Base-by-base conservation (phyloP, 2,329 filamentous ascomycete species). In the Cercospora nicotianae region DNA sequence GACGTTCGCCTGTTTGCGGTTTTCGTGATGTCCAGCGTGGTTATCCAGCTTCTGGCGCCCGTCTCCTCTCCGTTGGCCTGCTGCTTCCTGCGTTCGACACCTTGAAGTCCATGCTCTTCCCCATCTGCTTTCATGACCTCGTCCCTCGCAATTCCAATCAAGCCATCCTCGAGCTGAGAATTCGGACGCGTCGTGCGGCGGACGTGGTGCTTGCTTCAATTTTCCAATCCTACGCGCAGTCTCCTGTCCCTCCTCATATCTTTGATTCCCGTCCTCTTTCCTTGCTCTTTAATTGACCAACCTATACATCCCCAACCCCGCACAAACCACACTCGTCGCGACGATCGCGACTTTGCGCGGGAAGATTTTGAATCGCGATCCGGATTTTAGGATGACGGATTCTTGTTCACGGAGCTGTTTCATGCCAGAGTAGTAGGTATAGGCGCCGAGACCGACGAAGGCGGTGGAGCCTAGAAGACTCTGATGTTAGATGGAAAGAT, bases 401-500 rank as follows among this genome's bases (percentile, higher is more conserved):
- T 80, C 73, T 39, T 81, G 78, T 51, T 80, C 72, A 10, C 74
- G 75, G 26, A 84, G 76, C 64, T 84, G 82, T 16, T 77, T 75
- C 73, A 81, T 81, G 5, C 82, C 82, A 2, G 81, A 82, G 39
- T 79, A 72, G 73, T 83, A 83, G 5, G 79, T 81, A 75, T 82
- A 84, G 26, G 79, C 77, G 64, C 83, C 83, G 59, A 84, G 79
- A 33, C 81, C 81, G 45, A 81, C 75, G 73, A 84, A 84, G 0
- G 78, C 82, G 55, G 77, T 78, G 59, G 77, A 81, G 58, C 82
- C 82, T 83, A 67, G 5, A n/a, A 39, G 3, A 1, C 3, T 2
- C 3, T n/a, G 0, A 8, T n/a, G 20, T 51, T 13, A 51, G 45
- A 51, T 26, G 45, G 45, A 23, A 23, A 12, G 18, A n/a, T 39